Conservation (phyloP, 2,329 filamentous ascomycete genomes). For the Scopulariopsis brevicaulis region DNA sequence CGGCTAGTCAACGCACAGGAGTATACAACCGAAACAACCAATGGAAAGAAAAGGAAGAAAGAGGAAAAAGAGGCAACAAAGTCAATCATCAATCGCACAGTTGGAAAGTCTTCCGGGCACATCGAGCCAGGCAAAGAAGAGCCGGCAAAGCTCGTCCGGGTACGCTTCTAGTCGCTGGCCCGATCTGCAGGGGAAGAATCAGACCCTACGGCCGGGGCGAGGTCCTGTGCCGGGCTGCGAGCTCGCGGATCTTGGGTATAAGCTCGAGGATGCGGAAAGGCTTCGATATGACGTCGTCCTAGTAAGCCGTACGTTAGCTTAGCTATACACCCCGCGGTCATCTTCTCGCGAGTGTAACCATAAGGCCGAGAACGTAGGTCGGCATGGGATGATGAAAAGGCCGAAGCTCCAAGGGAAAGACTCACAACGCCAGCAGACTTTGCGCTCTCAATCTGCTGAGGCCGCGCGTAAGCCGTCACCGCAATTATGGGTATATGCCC, state of each 20-base stretch:
- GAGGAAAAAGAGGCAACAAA: too few species aligned
- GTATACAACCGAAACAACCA: too few species aligned
- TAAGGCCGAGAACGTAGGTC: too few species aligned
- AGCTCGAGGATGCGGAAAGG: constrained; percentile 68
- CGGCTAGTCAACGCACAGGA: too few species aligned
- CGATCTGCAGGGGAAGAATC: neutral
- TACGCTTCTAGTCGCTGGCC: too few species aligned
- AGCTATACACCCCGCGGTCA: too few species aligned
- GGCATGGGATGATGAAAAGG: neutral
- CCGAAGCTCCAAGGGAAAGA: neutral
- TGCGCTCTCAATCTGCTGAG: constrained; percentile 47
- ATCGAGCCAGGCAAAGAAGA: too few species aligned
- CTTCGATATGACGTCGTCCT: constrained; percentile 69
- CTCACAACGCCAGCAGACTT: constrained; percentile 62
- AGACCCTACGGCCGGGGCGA: neutral
- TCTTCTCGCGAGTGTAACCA: too few species aligned
- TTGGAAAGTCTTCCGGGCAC: too few species aligned
- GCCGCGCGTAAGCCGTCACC: constrained; percentile 72
- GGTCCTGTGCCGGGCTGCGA: constrained; percentile 27
- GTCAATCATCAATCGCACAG: too few species aligned
- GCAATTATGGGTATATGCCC: constrained; percentile 66
- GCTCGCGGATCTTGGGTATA: constrained; percentile 53
- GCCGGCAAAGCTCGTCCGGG: too few species aligned
- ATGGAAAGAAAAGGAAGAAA: too few species aligned
- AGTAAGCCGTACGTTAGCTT: neutral